Conservation (phyloP, 306 rosid species). For the Corylus avellana region DNA sequence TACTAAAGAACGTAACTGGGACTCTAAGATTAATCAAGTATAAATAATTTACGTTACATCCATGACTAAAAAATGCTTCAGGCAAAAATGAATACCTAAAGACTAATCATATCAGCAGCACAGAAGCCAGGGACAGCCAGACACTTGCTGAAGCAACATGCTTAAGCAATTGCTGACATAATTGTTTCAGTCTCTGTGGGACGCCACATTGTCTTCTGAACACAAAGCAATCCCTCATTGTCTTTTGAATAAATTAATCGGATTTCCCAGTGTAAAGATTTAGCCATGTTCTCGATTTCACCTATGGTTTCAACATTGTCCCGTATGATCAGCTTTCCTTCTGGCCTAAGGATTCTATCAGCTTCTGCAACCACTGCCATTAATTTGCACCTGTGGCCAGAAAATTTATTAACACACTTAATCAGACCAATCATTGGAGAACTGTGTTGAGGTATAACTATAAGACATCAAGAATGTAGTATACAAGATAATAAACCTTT, state of each 20-base stretch:
- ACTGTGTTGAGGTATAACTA: neutral
- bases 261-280: constrained; percentile 68
- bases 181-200: constrained; percentile 55
- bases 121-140: constrained; percentile 13
- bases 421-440: constrained; percentile 13
- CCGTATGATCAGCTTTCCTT: constrained; percentile 62
- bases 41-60: neutral
- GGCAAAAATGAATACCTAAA: neutral
- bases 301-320: constrained; percentile 58
- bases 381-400: constrained; percentile 64
- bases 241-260: constrained; percentile 44
- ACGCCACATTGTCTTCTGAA: constrained; percentile 81
- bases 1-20: neutral
- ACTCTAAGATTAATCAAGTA: constrained; percentile 1
- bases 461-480: neutral
- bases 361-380: constrained; percentile 70
- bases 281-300: constrained; percentile 61
- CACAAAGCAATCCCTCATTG: constrained; percentile 58
- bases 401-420: constrained; percentile 1
- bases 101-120: neutral
- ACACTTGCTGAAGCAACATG: neutral
- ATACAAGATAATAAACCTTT: constrained; percentile 43
- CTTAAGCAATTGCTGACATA: constrained; percentile 55
- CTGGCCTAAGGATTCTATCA: constrained; percentile 86
- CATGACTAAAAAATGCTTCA: neutral